Evolutionary conservation across 2,329 filamentous ascomycete genomes (phyloP), one percentile per base, ranked within the genome.

Genomic region (Neoarthrinium moseri): DNA sequence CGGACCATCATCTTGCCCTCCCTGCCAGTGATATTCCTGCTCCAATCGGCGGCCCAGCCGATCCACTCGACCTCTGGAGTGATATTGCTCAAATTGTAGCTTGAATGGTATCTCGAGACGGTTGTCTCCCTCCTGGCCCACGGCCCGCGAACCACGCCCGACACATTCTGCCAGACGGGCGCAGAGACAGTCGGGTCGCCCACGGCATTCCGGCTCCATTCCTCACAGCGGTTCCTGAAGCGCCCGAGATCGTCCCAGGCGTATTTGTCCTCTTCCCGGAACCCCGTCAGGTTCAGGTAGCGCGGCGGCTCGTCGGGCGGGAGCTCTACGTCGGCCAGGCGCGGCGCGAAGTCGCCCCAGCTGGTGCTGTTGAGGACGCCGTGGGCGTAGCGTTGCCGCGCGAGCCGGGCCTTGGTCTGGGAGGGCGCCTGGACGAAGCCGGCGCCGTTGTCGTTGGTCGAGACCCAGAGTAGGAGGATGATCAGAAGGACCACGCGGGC

Each of bases 1-100:
- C 84, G 79, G 47, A 96, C 61, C 50, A 84, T 76, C 49, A 95
- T 77, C 50, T 78, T 83, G 12, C 89, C 89, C 39, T 81, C 74
- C 2, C 66, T 61, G 2, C 89, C 88, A 0, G 91, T 96, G 48
- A 95, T 75, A 64, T 96, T 96, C 51, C 89, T 80, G 21, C 81
- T 81, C 78, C 89, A 96, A 12, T 83, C 77, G 22, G 71, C 68
- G 34, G 77, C 74, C 45, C 65, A 64, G 22, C 61, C 73, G 18
- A 80, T 75, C 73, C 91, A 95, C 34, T 82, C 78, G 50, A 87
- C 76, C 11, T 73, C 77, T 2, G 84, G 81, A 11, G 81, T 77
- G 50, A 87, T 81, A 11, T 75, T 75, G 24, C 80, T 84, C 35
- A 87, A 69, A 56, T 91, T 91, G 63, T 72, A 80, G 61, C 59